phyloP scores from a whole-genome alignment of 2,329 filamentous ascomycete species.

The Penicillium sp. region DNA sequence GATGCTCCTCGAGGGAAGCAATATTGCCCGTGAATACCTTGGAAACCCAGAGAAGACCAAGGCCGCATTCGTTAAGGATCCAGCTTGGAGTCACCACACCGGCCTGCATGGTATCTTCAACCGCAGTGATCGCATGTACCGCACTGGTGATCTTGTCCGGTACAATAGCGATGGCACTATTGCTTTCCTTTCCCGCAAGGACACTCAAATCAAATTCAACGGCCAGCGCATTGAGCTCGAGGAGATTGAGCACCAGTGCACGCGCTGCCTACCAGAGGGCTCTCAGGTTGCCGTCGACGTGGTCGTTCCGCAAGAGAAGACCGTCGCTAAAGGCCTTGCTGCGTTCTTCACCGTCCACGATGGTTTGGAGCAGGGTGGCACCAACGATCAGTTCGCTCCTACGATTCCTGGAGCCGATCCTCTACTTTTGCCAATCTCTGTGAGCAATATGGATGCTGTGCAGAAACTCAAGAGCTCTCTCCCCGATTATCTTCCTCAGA shows the following conservation, averaged over 20 bases:
- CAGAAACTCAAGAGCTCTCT: conserved; percentile 29
- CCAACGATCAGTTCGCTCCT: conserved; percentile 19
- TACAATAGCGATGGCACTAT: conserved; percentile 37
- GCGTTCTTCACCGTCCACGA: conserved; percentile 35
- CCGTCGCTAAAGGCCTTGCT: conserved; percentile 32
- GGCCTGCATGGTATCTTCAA: conserved; percentile 23
- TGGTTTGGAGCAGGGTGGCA: conserved; percentile 20
- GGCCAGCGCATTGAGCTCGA: conserved; percentile 48
- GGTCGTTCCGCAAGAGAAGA: conserved; percentile 32
- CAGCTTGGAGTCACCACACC: conserved; percentile 29
- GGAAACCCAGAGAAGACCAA: conserved; percentile 36
- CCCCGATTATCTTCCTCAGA: conserved; percentile 34
- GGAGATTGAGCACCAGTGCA: conserved; percentile 47
- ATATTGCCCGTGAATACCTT: conserved; percentile 48
- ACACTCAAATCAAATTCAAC: conserved; percentile 42
- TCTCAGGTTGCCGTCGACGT: conserved; percentile 48
- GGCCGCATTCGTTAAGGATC: conserved; percentile 35
- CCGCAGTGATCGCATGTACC: conserved; percentile 35
- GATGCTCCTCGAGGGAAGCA: conserved; percentile 48
- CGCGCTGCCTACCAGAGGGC: conserved; percentile 34
- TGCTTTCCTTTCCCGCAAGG: conserved; percentile 35
- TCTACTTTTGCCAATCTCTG: conserved; percentile 28
- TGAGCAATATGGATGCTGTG: conserved; percentile 23
- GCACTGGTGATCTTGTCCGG: conserved; percentile 39
- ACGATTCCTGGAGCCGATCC: conserved; percentile 19